Conservation (phyloP, 2,329 filamentous ascomycete species). For the Chaetothyriales sp. region DNA sequence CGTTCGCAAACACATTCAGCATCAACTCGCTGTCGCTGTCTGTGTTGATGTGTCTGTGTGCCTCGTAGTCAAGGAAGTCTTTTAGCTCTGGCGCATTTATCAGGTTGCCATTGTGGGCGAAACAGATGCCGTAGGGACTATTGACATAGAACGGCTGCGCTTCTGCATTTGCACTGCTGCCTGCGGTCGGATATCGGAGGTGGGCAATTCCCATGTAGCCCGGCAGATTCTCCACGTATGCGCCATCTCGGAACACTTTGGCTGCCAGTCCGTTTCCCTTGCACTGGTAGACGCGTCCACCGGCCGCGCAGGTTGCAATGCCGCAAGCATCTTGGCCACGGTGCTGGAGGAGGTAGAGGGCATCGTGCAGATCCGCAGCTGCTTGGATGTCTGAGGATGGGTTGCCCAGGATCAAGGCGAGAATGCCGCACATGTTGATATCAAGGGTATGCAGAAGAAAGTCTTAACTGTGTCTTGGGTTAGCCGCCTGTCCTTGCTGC, state of each 20-base stretch:
- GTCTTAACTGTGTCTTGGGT: neutral
- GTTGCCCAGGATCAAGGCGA: constrained; percentile 46
- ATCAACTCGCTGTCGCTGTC: constrained; percentile 79
- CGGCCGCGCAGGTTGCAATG: constrained; percentile 58
- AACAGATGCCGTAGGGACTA: constrained; percentile 64
- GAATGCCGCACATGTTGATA: constrained; percentile 45
- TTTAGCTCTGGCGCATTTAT: constrained; percentile 61
- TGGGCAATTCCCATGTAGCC: constrained; percentile 80
- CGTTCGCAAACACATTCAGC: constrained; percentile 75
- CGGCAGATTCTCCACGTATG: constrained; percentile 56
- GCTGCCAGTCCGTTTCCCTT: constrained; percentile 82
- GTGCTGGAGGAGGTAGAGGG: constrained; percentile 57
- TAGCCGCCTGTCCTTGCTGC: neutral
- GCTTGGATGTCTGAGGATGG: constrained; percentile 35
- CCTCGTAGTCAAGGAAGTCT: constrained; percentile 58
- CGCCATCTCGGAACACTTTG: constrained; percentile 70
- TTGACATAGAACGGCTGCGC: constrained; percentile 91
- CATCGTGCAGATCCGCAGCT: constrained; percentile 53
- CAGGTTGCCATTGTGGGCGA: constrained; percentile 78
- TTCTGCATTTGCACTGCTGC: constrained; percentile 68
- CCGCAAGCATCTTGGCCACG: constrained; percentile 80
- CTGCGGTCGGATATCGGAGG: constrained; percentile 76
- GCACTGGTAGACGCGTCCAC: constrained; percentile 71
- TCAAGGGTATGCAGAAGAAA: neutral
- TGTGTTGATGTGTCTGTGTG: constrained; percentile 76